phyloP scores from a whole-genome alignment of 495 filamentous ascomycete genomes.

The Polyplosphaeria fusca region DNA sequence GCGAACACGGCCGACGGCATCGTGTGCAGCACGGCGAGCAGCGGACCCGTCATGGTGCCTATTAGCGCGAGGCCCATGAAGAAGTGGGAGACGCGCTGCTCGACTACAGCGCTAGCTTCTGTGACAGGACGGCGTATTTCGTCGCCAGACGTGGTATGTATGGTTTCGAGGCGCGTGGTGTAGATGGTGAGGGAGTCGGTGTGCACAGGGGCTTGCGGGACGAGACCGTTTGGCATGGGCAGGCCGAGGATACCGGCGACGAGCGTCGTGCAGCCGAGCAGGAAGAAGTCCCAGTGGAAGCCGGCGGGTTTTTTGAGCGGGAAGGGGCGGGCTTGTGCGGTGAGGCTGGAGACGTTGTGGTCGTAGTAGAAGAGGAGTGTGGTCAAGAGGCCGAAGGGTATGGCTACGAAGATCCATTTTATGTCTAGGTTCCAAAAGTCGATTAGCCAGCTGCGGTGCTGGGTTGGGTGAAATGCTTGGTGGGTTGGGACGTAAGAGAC shows the following conservation, averaged over 20 bases:
- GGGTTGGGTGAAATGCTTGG: constrained; percentile 18
- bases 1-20: constrained; percentile 83
- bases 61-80: constrained; percentile 75
- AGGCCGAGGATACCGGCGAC: constrained; percentile 5
- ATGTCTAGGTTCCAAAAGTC: constrained; percentile 77
- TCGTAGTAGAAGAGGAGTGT: constrained; percentile 90
- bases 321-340: constrained; percentile 86
- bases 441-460: constrained; percentile 68
- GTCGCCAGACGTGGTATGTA: constrained; percentile 42
- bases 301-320: constrained; percentile 74
- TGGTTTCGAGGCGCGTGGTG: constrained; percentile 31
- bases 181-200: constrained; percentile 61
- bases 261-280: constrained; percentile 1
- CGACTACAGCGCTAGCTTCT: constrained; percentile 68
- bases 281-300: constrained; percentile 33
- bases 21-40: constrained; percentile 73
- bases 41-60: constrained; percentile 78
- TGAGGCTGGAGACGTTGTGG: constrained; percentile 76
- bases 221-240: constrained; percentile 10
- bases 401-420: constrained; percentile 73
- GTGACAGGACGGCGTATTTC: constrained; percentile 56
- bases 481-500: constrained; percentile 7
- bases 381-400: constrained; percentile 78
- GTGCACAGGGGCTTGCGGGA: constrained; percentile 69
- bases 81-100: constrained; percentile 83